These are phyloP conservation scores for Solanum hybrid DNA, from an alignment of 305 asterid genomes.

Conservation along the genomic window DNA sequence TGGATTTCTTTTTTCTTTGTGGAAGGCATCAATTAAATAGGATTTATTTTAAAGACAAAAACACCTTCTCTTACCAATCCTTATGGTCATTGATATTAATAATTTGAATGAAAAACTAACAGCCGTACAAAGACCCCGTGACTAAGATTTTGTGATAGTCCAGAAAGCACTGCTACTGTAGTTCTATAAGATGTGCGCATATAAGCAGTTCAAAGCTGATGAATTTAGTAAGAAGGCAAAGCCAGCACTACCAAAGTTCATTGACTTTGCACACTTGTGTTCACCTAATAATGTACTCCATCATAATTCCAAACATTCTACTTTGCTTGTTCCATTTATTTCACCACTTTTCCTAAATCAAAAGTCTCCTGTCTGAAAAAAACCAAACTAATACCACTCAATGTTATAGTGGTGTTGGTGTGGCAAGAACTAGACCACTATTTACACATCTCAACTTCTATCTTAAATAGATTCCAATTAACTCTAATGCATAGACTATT, in stretches of 20 bases:
- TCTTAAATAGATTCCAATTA: background rate
- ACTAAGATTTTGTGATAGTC: background rate
- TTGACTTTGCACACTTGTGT: background rate
- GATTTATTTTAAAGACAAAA: background rate
- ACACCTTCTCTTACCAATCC: background rate
- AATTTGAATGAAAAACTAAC: background rate
- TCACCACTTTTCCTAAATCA: background rate
- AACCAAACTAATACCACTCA: background rate
- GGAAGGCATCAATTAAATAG: background rate
- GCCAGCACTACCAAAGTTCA: background rate
- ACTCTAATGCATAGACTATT: background rate
- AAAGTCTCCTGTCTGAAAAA: background rate
- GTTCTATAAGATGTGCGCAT: background rate
- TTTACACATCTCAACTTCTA: background rate
- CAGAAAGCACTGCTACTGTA: background rate
- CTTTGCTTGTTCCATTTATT: background rate
- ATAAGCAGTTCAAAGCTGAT: background rate
- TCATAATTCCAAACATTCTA: background rate
- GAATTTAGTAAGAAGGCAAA: background rate
- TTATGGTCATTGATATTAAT: background rate
- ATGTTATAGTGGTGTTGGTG: background rate
- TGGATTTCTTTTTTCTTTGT: background rate
- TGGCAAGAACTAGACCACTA: background rate
- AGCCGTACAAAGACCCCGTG: background rate
- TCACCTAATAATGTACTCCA: background rate